These are phyloP conservation scores for Kalanchoe fedtschenkoi DNA, from an alignment of 164 flowering plant species.

Conservation along the genomic window DNA sequence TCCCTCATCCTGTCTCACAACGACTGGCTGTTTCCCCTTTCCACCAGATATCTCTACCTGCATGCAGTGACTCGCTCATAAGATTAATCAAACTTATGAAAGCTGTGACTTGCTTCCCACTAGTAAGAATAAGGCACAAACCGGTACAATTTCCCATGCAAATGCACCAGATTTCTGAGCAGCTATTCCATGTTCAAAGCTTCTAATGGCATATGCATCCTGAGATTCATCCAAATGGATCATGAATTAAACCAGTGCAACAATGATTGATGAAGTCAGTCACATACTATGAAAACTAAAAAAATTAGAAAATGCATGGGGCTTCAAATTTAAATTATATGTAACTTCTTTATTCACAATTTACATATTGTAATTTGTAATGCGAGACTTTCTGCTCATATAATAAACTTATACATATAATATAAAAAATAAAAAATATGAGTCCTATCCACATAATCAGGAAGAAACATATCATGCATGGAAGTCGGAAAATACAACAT, in stretches of 20 bases:
- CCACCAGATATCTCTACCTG: constrained; percentile 68
- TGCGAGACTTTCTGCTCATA: no score
- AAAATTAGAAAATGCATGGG: no score
- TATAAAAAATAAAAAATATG: no score
- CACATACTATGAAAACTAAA: background rate
- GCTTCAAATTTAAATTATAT: no score
- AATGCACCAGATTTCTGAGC: constrained; percentile 39
- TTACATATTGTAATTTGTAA: no score
- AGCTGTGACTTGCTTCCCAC: background rate
- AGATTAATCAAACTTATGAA: background rate
- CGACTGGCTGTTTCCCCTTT: constrained; percentile 45
- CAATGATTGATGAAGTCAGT: background rate
- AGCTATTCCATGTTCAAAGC: constrained; percentile 50
- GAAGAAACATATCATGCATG: background rate
- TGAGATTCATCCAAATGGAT: constrained; percentile 7
- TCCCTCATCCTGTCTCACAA: constrained; percentile 67
- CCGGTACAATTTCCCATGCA: constrained; percentile 57
- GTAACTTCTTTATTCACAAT: no score
- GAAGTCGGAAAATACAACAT: background rate
- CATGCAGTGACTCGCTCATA: background rate
- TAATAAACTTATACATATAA: background rate
- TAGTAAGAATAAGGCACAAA: constrained; percentile 10
- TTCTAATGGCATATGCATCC: constrained; percentile 47
- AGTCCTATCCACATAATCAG: no score
- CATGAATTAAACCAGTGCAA: background rate